Base-by-base conservation (phyloP, 495 filamentous ascomycete species). In the Podospora tetraspora region DNA sequence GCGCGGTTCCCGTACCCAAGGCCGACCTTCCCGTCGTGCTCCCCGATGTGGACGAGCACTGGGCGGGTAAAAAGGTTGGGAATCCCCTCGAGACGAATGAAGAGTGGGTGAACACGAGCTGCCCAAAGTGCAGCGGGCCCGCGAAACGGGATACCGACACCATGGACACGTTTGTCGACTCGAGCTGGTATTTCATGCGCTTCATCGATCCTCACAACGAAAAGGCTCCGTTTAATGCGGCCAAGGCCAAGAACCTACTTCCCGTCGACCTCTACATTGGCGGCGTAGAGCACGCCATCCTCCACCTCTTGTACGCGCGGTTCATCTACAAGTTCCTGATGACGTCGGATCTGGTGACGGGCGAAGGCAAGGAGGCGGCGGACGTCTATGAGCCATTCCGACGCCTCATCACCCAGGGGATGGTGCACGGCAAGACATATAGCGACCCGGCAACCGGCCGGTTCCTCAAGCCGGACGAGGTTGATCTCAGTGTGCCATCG, bases 91-190 rank as follows among this genome's bases (percentile, higher is more conserved):
- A 92, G 64, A 83, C 87, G 22, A 84, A 85, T 29, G 78, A 85
- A 16, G 87, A 91, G 22, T 96, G 92, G 91, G 81, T 91, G 8
- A 86, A 93, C 70, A 91, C 88, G 0, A 71, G 81, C 0, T 97
- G 93, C 72, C 93, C 93, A 3, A 89, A 84, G 32, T 97, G 93
- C 69, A 79, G 81, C 11, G 83, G 84, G 5, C 77, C 84, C 5
- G 93, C 92, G 9, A 90, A 86, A 73, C 87, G 93, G 32, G 93
- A 97, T 72, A 96, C 93, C 2, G 93, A 97, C 74, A 97, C 93
- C 0, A 96, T 97, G 93, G 93, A 97, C 76, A 97, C 93, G 0
- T 97, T 97, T 76, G 92, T 97, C 52, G 93, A 96, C 77, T 94
- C 91, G 0, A 94, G 91, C 59, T 97, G 93, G 93, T 97, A 97